Base-by-base conservation (phyloP, 129 eudicot genomes). In the Tagetes erecta region DNA sequence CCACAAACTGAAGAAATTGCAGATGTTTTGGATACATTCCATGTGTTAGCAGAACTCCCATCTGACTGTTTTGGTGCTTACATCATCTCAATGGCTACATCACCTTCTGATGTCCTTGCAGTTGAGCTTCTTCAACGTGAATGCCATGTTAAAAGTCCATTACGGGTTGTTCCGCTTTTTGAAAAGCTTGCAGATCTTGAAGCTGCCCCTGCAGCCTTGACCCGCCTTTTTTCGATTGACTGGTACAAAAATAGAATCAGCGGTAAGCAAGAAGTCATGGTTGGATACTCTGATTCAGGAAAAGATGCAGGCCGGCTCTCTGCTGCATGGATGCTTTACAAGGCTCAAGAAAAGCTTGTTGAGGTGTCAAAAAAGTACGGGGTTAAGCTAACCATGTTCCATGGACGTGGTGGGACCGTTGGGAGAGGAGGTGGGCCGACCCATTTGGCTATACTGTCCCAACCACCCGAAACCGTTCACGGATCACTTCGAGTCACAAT, bases 341-440 rank as follows among this genome's bases (percentile, higher is more conserved):
- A 91, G 85, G 97, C 99, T 62, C 99, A 91, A 70, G 99, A 94
- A 82, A 92, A 91, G 81, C 96, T 94, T 69, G 68, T 94, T 39
- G 86, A 90, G 60, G 99, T 94, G 8, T 82, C 99, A 0, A 94
- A 94, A 83, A 31, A 91, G 42, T 85, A 33, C 20, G 97, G 96
- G 0, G 91, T 94, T 73, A 94, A 94, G 84, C 84, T 94, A 6
- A 91, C 96, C 0, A 94, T 94, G 97, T 94, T 94, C 84, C 96
- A 94, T 53, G 99, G 99, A 30, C 91, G 99, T 55, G 99, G 99
- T 76, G 99, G 99, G 39, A 94, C 99, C 2, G 97, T 94, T 0
- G 99, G 99, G 65, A 80, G 99, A 79, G 99, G 99, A 60, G 99
- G 99, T 3, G 98, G 98, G 3, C 98, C 98, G 46, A 87, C 95